These are phyloP conservation scores for Exophiala oligosperma DNA, from an alignment of 2,329 filamentous ascomycete genomes.

Conservation along the genomic window DNA sequence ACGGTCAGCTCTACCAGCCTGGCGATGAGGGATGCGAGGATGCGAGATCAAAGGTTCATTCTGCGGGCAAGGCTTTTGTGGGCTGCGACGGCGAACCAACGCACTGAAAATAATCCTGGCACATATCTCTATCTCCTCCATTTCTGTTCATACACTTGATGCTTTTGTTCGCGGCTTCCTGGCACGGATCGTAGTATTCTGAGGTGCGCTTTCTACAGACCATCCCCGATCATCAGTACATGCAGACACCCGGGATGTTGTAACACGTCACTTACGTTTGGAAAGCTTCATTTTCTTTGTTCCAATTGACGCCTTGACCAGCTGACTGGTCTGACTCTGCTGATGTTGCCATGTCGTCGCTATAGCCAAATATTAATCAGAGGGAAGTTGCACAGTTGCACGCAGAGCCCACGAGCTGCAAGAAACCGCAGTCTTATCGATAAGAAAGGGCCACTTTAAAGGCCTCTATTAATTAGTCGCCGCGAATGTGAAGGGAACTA, in stretches of 20 bases:
- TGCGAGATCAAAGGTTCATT: no score
- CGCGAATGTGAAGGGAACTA: no score
- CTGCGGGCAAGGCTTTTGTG: not conserved
- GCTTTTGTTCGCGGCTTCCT: constrained; percentile 83
- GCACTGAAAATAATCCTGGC: constrained; percentile 92
- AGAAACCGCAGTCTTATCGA: no score
- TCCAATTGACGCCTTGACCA: constrained; percentile 15
- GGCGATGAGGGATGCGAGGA: no score
- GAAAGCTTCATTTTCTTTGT: constrained; percentile 20
- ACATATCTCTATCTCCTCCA: constrained; percentile 83
- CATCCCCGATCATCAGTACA: not conserved
- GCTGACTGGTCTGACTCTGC: constrained; percentile 9
- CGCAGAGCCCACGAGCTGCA: no score
- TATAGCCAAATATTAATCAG: not conserved
- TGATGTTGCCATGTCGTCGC: constrained; percentile 20
- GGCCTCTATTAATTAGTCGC: no score
- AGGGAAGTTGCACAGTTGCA: not conserved
- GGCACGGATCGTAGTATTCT: constrained; percentile 93
- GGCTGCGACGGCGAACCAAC: constrained; percentile 35
- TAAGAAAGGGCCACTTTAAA: no score
- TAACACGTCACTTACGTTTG: constrained; percentile 16
- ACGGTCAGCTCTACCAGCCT: constrained; percentile 2
- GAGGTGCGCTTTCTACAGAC: constrained; percentile 74
- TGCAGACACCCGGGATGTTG: not conserved
- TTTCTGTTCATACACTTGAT: constrained; percentile 88